A percentile compares a stretch with the other conserved stretches of the same genome.
phyloP scores from a whole-genome alignment of 2,329 filamentous ascomycete species.

The Teratosphaeria gauchensis region DNA sequence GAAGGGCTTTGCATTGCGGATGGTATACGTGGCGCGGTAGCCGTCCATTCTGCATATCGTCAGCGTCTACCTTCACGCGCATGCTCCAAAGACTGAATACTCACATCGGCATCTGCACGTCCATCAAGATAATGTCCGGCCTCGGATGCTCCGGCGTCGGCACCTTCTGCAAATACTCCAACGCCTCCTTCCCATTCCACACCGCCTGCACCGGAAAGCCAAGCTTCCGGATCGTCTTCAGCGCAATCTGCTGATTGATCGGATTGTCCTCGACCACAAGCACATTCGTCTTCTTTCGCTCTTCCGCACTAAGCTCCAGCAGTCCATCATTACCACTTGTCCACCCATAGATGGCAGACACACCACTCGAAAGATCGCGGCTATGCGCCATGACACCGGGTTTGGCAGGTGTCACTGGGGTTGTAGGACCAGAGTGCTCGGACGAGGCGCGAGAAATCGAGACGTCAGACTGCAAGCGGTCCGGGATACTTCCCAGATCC shows the following conservation, averaged over 20 bases:
- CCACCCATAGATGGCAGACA: neutral
- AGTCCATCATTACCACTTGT: constrained; percentile 19
- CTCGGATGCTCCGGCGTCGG: constrained; percentile 38
- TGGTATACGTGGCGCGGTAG: constrained; percentile 64
- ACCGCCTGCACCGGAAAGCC: constrained; percentile 61
- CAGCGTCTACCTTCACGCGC: neutral
- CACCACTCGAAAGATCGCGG: constrained; percentile 11
- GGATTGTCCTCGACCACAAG: constrained; percentile 73
- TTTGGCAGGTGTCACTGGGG: constrained; percentile 16
- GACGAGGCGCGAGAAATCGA: constrained; percentile 58
- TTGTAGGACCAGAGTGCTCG: constrained; percentile 43
- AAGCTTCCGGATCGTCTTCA: constrained; percentile 64
- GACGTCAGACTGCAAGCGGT: constrained; percentile 50
- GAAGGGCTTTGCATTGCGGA: constrained; percentile 60
- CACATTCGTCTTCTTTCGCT: constrained; percentile 57
- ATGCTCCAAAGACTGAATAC: neutral
- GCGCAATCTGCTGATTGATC: constrained; percentile 55
- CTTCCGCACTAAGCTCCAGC: constrained; percentile 45
- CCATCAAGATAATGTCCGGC: constrained; percentile 55
- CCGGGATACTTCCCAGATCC: constrained; percentile 55
- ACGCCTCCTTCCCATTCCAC: constrained; percentile 69
- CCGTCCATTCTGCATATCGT: constrained; percentile 43
- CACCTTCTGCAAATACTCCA: constrained; percentile 54
- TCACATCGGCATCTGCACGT: constrained; percentile 30
- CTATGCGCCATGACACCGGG: constrained; percentile 3